A percentile compares a stretch with the other conserved stretches of the same genome.
These are phyloP conservation scores for Chimonanthus praecox DNA, from an alignment of 164 flowering plant genomes.

Conservation along the genomic window DNA sequence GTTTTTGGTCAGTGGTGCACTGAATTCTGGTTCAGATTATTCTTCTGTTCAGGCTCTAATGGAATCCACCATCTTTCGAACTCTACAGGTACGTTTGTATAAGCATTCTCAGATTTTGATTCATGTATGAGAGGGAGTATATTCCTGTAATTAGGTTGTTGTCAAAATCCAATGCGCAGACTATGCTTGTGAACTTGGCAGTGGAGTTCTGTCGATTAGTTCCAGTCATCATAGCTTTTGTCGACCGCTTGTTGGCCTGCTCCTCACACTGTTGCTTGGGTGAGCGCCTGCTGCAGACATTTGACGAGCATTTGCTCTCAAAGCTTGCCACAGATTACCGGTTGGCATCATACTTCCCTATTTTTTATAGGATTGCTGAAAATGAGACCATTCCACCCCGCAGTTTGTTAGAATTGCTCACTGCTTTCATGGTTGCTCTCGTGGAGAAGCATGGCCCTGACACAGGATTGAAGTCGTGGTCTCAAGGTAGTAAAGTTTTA, in stretches of 20 bases:
- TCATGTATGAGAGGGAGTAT: not conserved
- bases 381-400: constrained; percentile 65
- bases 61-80: constrained; percentile 54
- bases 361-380: constrained; percentile 75
- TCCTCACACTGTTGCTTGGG: constrained; percentile 74
- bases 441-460: constrained; percentile 72
- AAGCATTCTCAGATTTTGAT: not conserved
- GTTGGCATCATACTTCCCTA: constrained; percentile 69
- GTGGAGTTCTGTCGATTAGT: constrained; percentile 60
- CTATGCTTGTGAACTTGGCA: constrained; percentile 52
- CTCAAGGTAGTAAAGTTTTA: constrained; percentile 82
- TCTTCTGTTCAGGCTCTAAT: constrained; percentile 28
- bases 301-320: constrained; percentile 70
- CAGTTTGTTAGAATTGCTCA: constrained; percentile 59
- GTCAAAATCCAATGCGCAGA: constrained; percentile 38
- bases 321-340: constrained; percentile 44
- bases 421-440: constrained; percentile 51
- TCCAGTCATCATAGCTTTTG: constrained; percentile 55
- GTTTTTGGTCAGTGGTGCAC: constrained; percentile 61
- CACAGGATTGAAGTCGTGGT: constrained; percentile 73
- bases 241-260: constrained; percentile 71
- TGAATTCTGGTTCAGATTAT: constrained; percentile 49
- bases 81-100: constrained; percentile 49
- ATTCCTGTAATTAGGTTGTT: not conserved
- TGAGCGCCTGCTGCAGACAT: constrained; percentile 67